Percentiles rank a stretch among this genome's conserved stretches.
Conservation (phyloP, 1,139 yeast genomes). For the Pichia sp. region DNA sequence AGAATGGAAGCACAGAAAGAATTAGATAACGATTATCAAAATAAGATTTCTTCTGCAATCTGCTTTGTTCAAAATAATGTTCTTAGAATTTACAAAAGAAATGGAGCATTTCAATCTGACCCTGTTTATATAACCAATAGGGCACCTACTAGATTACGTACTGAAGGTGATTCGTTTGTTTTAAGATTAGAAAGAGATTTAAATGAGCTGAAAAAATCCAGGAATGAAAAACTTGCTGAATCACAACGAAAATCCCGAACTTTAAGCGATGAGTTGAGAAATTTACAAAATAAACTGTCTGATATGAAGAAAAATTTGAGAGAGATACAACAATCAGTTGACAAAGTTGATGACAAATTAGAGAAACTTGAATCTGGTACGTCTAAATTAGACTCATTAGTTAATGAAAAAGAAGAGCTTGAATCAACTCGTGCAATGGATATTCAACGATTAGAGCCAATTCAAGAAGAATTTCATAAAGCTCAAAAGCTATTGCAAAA, state of each 20-base stretch:
- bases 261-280: not conserved
- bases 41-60: constrained; percentile 43
- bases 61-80: constrained; percentile 35
- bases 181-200: constrained; percentile 19
- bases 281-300: not conserved
- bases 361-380: constrained; percentile 34
- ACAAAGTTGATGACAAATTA: constrained; percentile 25
- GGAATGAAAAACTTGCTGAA: constrained; percentile 1
- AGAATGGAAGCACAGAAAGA: constrained; percentile 46
- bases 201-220: constrained; percentile 19
- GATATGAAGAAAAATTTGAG: constrained; percentile 13
- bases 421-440: constrained; percentile 7
- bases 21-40: constrained; percentile 31
- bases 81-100: constrained; percentile 34
- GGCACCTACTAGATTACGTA: constrained; percentile 17
- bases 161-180: constrained; percentile 21
- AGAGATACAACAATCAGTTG: constrained; percentile 20
- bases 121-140: constrained; percentile 45
- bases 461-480: constrained; percentile 7
- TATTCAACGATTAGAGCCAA: constrained; percentile 11
- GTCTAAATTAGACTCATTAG: constrained; percentile 28
- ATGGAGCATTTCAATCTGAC: constrained; percentile 46
- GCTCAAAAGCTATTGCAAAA: constrained; percentile 4
- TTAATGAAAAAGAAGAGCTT: constrained; percentile 16
- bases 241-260: not conserved